These are phyloP conservation scores for Excoecaria agallocha DNA, from an alignment of 345 rosid species.

Conservation along the genomic window DNA sequence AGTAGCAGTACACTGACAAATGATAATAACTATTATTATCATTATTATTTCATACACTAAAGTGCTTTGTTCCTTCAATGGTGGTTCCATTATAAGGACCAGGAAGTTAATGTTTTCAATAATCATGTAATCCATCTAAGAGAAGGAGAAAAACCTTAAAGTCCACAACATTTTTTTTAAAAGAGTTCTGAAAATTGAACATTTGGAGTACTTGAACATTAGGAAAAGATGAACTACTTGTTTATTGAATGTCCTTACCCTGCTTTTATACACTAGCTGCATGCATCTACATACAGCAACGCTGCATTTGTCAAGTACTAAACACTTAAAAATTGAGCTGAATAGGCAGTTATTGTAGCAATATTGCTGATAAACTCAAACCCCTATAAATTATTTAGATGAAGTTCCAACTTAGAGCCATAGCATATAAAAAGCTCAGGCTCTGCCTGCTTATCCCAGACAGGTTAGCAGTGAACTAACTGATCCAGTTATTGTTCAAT, in stretches of 20 bases:
- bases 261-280: neutral
- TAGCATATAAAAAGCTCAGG: conserved; percentile 33
- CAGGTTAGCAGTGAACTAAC: neutral
- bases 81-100: neutral
- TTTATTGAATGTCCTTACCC: neutral
- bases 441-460: neutral
- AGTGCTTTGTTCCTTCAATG: neutral
- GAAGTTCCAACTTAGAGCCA: neutral
- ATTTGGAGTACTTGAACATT: neutral
- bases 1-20: neutral
- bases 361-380: neutral
- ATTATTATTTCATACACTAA: neutral
- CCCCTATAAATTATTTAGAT: neutral
- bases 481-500: neutral
- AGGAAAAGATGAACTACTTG: neutral
- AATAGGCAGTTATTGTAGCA: neutral
- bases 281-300: neutral
- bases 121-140: neutral
- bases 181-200: no score
- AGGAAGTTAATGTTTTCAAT: neutral
- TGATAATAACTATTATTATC: neutral
- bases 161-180: neutral
- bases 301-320: no score
- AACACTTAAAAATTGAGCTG: no score
- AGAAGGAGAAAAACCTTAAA: neutral